These are phyloP conservation scores for Neurospora hispaniola DNA, from an alignment of 495 filamentous ascomycete species.

Conservation along the genomic window DNA sequence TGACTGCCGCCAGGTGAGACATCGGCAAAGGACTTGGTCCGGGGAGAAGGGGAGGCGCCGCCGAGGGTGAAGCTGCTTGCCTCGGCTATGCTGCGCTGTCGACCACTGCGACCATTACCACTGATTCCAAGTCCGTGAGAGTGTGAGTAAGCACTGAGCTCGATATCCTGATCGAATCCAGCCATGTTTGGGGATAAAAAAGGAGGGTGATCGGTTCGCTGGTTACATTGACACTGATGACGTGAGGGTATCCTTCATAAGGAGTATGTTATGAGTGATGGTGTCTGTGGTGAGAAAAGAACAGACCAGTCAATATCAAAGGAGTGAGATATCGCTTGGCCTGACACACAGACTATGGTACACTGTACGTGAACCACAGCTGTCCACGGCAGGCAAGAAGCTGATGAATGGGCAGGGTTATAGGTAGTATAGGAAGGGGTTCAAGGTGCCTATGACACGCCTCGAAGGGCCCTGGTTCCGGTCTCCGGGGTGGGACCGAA, in stretches of 20 bases:
- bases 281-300: not conserved
- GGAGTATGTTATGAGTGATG: not conserved
- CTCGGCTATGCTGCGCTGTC: conserved; percentile 10
- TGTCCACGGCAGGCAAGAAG: not conserved
- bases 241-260: not conserved
- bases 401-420: not conserved
- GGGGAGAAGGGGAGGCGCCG: not conserved
- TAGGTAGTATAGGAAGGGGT: not conserved
- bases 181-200: not conserved
- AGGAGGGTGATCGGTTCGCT: not conserved
- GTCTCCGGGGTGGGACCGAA: not conserved
- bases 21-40: not conserved
- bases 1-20: not conserved
- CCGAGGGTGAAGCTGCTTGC: conserved; percentile 11
- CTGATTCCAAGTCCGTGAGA: not conserved
- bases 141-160: conserved; percentile 10
- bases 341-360: not conserved
- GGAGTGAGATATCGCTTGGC: not conserved
- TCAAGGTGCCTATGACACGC: not conserved
- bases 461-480: not conserved
- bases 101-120: conserved; percentile 3
- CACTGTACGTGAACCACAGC: not conserved
- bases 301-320: not conserved
- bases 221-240: not conserved
- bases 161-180: conserved; percentile 16